Percentiles rank a stretch among this genome's conserved stretches.
These are phyloP conservation scores for Termitomyces sp. DNA, from an alignment of 768 basidiomycete species.

Conservation along the genomic window DNA sequence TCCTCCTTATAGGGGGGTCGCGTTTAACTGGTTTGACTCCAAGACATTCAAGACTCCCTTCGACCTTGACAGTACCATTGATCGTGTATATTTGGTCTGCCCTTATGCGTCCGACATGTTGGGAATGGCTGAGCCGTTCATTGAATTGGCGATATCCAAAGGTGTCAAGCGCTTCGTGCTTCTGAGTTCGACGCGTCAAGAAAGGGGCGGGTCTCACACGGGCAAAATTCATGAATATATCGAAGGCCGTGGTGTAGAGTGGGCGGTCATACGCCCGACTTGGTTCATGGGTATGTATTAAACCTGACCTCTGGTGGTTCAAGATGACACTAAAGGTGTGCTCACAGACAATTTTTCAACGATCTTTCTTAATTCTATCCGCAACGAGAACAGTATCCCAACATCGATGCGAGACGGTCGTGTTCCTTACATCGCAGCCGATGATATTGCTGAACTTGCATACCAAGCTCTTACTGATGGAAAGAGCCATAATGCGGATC, in stretches of 20 bases:
- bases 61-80: conserved; percentile 11
- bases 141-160: conserved; percentile 25
- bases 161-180: conserved; percentile 30
- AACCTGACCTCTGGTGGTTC: too few species aligned
- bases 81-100: conserved; percentile 27
- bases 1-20: conserved; percentile 21
- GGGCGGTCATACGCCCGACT: conserved; percentile 29
- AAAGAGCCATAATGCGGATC: conserved; percentile 20
- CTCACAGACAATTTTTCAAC: conserved; percentile 10
- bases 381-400: not conserved
- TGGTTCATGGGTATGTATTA: conserved; percentile 29
- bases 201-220: conserved; percentile 17
- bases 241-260: conserved; percentile 25
- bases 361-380: conserved; percentile 6
- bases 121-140: conserved; percentile 23
- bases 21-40: conserved; percentile 32
- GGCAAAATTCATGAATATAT: conserved; percentile 33
- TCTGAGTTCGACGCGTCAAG: conserved; percentile 20
- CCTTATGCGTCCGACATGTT: conserved; percentile 17
- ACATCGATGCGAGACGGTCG: conserved; percentile 19
- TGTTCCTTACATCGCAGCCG: conserved; percentile 25
- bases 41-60: conserved; percentile 28
- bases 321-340: not conserved
- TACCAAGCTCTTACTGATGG: conserved; percentile 23
- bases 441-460: conserved; percentile 29